These are phyloP conservation scores for Plasmodium vivax DNA, from an alignment of 169 alveolate species.

Conservation along the genomic window DNA sequence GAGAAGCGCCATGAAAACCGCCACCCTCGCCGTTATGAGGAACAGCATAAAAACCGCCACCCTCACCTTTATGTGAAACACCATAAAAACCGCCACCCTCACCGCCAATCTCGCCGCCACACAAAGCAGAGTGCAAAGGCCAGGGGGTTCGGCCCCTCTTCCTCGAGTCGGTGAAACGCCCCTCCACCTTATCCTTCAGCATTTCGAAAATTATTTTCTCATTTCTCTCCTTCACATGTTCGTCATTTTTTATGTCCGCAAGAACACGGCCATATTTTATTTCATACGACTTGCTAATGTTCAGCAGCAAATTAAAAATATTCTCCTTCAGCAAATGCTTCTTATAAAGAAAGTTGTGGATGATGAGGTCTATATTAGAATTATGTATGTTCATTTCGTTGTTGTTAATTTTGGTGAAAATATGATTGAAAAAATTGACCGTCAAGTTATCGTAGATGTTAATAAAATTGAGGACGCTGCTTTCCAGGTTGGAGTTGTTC, in stretches of 20 bases:
- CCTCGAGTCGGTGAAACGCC: background rate
- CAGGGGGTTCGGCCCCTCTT: background rate
- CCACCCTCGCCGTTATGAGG: background rate
- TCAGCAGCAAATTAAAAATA: constrained; percentile 43
- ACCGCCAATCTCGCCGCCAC: no score
- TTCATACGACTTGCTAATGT: constrained; percentile 53
- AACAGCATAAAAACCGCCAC: no score
- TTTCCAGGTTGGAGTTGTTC: constrained; percentile 34
- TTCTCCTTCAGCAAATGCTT: constrained; percentile 65
- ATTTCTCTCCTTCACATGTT: constrained; percentile 49
- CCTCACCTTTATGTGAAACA: background rate
- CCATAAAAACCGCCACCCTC: background rate
- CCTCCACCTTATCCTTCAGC: constrained; percentile 34
- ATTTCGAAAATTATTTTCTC: constrained; percentile 56
- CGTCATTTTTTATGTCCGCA: constrained; percentile 29
- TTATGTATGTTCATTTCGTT: constrained; percentile 48
- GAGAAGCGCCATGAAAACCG: background rate
- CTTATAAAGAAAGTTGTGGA: constrained; percentile 47
- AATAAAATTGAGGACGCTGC: constrained; percentile 27
- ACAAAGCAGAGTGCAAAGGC: background rate
- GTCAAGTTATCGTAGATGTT: constrained; percentile 54
- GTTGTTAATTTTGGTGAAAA: constrained; percentile 58
- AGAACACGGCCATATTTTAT: constrained; percentile 26
- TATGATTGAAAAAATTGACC: constrained; percentile 51
- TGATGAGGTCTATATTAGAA: constrained; percentile 31